phyloP scores from a whole-genome alignment of 2,329 filamentous ascomycete species.

The Fusarium ramigenum region DNA sequence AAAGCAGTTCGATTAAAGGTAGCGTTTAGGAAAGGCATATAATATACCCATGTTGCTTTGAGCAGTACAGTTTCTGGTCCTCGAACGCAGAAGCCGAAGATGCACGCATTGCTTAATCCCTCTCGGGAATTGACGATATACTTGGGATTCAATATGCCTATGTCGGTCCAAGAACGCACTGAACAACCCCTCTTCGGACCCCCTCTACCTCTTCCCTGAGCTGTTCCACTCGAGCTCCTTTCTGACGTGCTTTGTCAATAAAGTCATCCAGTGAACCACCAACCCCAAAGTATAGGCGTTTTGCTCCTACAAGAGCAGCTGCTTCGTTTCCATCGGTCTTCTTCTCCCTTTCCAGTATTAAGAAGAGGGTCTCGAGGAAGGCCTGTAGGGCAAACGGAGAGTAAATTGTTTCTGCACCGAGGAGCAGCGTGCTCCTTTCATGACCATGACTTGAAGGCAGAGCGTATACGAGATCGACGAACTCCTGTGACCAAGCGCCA shows the following conservation, averaged over 20 bases:
- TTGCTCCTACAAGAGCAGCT: constrained; percentile 76
- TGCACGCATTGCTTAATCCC: background rate
- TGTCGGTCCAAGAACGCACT: constrained; percentile 51
- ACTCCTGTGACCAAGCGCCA: constrained; percentile 75
- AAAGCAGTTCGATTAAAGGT: background rate
- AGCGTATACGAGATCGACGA: constrained; percentile 67
- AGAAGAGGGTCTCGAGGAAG: constrained; percentile 74
- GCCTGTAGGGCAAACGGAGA: constrained; percentile 74
- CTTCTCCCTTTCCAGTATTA: constrained; percentile 63
- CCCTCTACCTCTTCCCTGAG: constrained; percentile 69
- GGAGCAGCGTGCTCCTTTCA: constrained; percentile 58
- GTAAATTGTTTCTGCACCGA: constrained; percentile 87
- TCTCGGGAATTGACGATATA: background rate
- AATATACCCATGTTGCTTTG: constrained; percentile 33
- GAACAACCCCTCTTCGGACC: constrained; percentile 69
- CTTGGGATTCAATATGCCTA: constrained; percentile 8
- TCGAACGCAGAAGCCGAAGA: background rate
- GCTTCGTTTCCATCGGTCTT: constrained; percentile 53
- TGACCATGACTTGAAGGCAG: constrained; percentile 18
- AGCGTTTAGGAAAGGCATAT: constrained; percentile 29
- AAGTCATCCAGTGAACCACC: constrained; percentile 85
- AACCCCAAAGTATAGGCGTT: constrained; percentile 85
- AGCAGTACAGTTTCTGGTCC: background rate
- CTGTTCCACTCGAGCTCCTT: constrained; percentile 59
- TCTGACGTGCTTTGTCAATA: constrained; percentile 59